Base-by-base conservation (phyloP, 1,284 basidiomycete genomes). In the Veloboletus limbatus region DNA sequence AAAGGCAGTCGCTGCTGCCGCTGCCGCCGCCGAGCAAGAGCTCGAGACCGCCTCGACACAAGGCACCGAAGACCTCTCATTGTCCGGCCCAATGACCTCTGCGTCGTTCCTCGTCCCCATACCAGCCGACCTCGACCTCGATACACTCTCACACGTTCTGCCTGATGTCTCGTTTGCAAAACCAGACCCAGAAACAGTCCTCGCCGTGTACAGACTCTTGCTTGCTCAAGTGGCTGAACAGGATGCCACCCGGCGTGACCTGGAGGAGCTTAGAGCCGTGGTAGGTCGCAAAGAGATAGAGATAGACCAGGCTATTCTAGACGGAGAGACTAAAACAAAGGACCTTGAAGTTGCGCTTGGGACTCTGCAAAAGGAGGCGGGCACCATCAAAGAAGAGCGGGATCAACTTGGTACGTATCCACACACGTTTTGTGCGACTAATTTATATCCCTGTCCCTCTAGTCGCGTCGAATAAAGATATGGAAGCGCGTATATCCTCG, bases 271-370 rank as follows among this genome's bases (percentile, higher is more conserved):
- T 46, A 77, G 73, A 38, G 82, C 85, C 4, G 79, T 82, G 45
- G 62, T 74, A 10, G 78, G 84, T 57, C 76, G 75, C 65, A 83
- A 82, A 62, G 85, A 89, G 35, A 72, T 90, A 3, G 87, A 90
- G 58, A 69, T 89, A 37, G 88, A 92, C 63, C 85, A 89, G 65
- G 81, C 82, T 20, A 63, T 88, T 35, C 84, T 88, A 59, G 87
- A 90, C 62, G 76, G 74, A 40, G 86, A 89, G 58, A 75, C 71
- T 8, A 64, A 73, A 40, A 63, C 75, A 4, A 76, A 72, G 42
- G 81, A 86, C 26, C 59, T 81, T 6, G 82, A 86, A 54, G 56
- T 57, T 0, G 65, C 75, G 1, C 50, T 81, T 22, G 77, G 82
- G 47, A 54, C 56, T 34, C 60, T 75, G 4, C 77, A 79, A 52